phyloP scores from a whole-genome alignment of 2,329 filamentous ascomycete species.

The Nemania bipapillata region DNA sequence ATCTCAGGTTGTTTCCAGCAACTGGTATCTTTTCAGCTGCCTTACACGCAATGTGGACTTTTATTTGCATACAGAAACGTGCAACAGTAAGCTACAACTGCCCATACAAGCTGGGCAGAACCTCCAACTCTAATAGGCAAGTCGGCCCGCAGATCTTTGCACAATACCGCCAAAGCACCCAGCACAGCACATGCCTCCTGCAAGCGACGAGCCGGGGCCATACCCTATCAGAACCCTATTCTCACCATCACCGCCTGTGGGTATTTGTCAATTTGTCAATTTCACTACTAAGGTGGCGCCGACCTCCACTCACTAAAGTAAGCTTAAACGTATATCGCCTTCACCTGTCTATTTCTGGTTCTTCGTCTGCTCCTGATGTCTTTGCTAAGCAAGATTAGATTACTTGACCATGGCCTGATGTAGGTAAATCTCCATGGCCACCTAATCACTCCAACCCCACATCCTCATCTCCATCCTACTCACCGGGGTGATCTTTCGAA shows the following conservation, averaged over 20 bases:
- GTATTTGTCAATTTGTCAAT: conserved; percentile 36
- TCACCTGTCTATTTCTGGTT: conserved; percentile 23
- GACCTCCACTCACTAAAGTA: conserved; percentile 28
- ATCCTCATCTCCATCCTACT: neutral
- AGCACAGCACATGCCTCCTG: conserved; percentile 17
- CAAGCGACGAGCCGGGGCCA: conserved; percentile 17
- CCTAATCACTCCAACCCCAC: neutral
- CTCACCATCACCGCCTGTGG: conserved; percentile 15
- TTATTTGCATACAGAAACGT: neutral
- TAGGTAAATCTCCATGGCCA: neutral
- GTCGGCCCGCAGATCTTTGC: conserved; percentile 20
- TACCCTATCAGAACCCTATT: conserved; percentile 26
- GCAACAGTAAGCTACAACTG: conserved; percentile 38
- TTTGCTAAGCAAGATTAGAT: neutral
- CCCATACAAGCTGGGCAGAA: conserved; percentile 15
- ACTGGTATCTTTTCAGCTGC: neutral
- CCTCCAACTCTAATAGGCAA: conserved; percentile 29
- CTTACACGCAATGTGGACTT: neutral
- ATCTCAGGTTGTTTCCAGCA: neutral
- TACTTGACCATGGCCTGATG: neutral
- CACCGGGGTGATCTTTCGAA: neutral
- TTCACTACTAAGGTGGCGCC: conserved; percentile 14
- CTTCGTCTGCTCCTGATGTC: conserved; percentile 17
- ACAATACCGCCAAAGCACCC: conserved; percentile 13
- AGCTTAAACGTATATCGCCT: conserved; percentile 35